Base-by-base conservation (phyloP, 2,329 filamentous ascomycete species). In the Phyllosticta citribraziliensis region DNA sequence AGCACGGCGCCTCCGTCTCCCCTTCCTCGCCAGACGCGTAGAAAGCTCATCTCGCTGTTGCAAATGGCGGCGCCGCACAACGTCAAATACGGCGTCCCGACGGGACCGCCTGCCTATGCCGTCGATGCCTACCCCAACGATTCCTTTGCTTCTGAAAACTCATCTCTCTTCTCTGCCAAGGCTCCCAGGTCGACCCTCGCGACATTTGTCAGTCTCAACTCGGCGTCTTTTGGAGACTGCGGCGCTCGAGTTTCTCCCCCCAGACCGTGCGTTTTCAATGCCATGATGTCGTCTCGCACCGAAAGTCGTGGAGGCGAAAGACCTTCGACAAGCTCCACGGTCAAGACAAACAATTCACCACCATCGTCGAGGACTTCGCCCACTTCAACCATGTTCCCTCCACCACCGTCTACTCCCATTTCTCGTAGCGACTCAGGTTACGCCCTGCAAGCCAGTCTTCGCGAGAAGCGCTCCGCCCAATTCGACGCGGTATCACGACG, bases 381-480 rank as follows among this genome's bases (percentile, higher is more conserved):
- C 2, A 80, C 88, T 1, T 96, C 90, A 1, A 82, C 83, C 35
- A 85, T 84, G 66, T 96, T 96, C 70, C 86, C 89, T 11, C 88
- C 90, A 9, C 78, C 90, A 74, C 88, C 89, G 3, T 82, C 83
- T 2, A 93, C 89, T 2, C 88, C 89, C 0, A 84, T 89, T n/a
- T 96, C 91, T 5, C 84, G 91, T 17, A 95, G 88, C 69, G 94
- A 99, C 70, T 97, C 93, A 4, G 93, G 91, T 1, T 95, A 94
- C 73, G 89, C 90, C 40, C 79, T 96, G 61, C 87, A 92, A 64
- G 85, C 89, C 19, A 96, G 90, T 4, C 79, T 99, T 62, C 86
- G 91, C 33, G 94, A 97, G 75, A 99, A 97, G 78, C 85, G 93
- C 57, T 97, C 94, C 2, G 92, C 89, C 1, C 91, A 97, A 72